Evolutionary conservation across 2,329 filamentous ascomycete genomes (phyloP), one percentile per base, ranked within the genome.

Genomic region (Colletotrichum horii): DNA sequence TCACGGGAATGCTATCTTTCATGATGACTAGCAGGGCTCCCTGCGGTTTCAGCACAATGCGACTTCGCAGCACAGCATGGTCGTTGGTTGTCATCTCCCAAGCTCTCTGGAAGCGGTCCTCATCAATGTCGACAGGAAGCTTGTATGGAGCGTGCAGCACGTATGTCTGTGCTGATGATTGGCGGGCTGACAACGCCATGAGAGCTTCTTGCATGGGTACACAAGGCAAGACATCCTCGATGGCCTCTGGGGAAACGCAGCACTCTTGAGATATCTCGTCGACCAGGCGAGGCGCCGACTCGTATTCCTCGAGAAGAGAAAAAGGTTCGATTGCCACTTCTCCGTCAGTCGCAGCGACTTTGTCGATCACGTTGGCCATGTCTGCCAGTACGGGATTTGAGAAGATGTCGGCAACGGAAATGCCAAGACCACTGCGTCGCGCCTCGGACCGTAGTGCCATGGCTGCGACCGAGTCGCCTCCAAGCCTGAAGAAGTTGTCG

Each of bases 401-500:
- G 11, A 72, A 72, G 9, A 72, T 67, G 36, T 72, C 62, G 9
- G 62, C 38, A 8, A 72, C 64, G 4, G 62, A 67, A 8, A 72
- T 60, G 3, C n/a, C 28, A 6, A 66, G 7, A 16, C 70, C 70
- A 6, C 12, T n/a, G 3, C 64, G 24, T 22, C 52, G 62, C 8
- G 64, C 62, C 8, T 67, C 34, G 11, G 62, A 43, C 2, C 76
- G 69, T 5, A 80, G 70, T 28, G 76, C 76, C 76, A 82, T 82
- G 12, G 80, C 79, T 2, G 68, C 65, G 16, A 81, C 70, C 1
- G 81, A 82, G 70, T 81, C 78, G 3, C 80, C 77, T 4, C 78
- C 80, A 2, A 80, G 71, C 4, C 74, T 61, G 22, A 82, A 78
- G 62, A 82, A 82, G 64, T 76, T 78, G 61, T 79, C 78, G 24